phyloP scores from a whole-genome alignment of 2,329 filamentous ascomycete species.

The Bipolaris zeicola region DNA sequence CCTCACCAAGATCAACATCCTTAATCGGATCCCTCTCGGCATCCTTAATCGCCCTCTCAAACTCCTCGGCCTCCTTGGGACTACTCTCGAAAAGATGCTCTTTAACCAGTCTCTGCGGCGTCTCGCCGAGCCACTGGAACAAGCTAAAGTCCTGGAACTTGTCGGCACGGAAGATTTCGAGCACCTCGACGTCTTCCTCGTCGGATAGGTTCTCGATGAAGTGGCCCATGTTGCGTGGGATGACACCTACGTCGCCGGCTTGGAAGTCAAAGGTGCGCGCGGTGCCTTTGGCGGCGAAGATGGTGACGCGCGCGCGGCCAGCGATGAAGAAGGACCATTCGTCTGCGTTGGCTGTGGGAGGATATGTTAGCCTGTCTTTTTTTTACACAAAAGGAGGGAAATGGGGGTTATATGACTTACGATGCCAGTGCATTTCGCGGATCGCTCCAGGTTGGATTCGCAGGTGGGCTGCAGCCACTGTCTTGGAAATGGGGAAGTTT shows the following conservation, averaged over 20 bases:
- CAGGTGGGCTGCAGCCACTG: slow-evolving; percentile 73
- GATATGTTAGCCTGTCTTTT: slow-evolving; percentile 1
- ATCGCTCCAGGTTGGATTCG: slow-evolving; percentile 73
- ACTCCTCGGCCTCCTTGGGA: slow-evolving; percentile 64
- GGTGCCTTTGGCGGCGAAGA: slow-evolving; percentile 71
- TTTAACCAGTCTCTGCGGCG: slow-evolving; percentile 67
- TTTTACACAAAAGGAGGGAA: too few species aligned
- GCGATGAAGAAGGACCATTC: slow-evolving; percentile 82
- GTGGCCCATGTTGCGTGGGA: slow-evolving; percentile 77
- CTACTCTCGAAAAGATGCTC: slow-evolving; percentile 71
- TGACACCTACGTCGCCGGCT: slow-evolving; percentile 76
- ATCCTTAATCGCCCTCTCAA: slow-evolving; percentile 65
- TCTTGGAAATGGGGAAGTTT: slow-evolving; percentile 76
- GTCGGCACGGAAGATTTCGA: slow-evolving; percentile 75
- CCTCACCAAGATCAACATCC: slow-evolving; percentile 36
- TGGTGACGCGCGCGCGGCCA: slow-evolving; percentile 73
- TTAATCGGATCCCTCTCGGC: slow-evolving; percentile 61
- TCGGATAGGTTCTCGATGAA: slow-evolving; percentile 79
- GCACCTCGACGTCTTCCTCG: slow-evolving; percentile 74
- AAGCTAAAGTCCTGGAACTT: slow-evolving; percentile 75
- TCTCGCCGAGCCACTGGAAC: slow-evolving; percentile 78
- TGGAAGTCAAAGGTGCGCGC: slow-evolving; percentile 78
- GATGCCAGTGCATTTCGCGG: slow-evolving; percentile 84
- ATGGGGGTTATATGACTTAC: slow-evolving; percentile 13
- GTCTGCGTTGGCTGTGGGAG: slow-evolving; percentile 61